Evolutionary conservation across 352 stramenopile genomes (phyloP), one percentile per base, ranked within the genome.

Genomic region (Pythium brachiatum): DNA sequence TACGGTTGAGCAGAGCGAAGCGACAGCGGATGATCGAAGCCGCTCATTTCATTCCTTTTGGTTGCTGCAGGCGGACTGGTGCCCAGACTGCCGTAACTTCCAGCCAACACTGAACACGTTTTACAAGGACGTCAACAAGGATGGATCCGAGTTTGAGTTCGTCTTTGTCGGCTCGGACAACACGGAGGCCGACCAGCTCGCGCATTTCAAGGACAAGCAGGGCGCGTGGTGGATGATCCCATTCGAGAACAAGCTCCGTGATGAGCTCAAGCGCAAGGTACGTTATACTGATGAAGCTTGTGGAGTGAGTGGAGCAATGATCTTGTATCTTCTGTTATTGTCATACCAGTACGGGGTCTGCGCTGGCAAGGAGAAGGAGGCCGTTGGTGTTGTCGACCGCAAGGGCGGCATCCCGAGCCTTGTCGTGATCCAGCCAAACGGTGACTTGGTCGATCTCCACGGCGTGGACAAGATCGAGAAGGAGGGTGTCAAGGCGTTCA

Each of bases 111-210:
- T 95, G 27, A 95, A 94, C 64, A 60, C 52, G 11, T 94, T 91
- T 63, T 91, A 92, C 70, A 55, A 75, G 57, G 51, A 75, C 9
- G 75, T 76, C 44, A 76, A 85, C 52, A 75, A 59, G 20, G 44
- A 79, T 2, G 68, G 27, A 15, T 56, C 76, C 13, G 46, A 69
- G 34, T 36, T 95, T 31, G 86, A 94, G 60, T 62, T 95, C 36
- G 79, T 95, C 9, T 91, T 95, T 60, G 75, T 95, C 1, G 66
- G 86, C 48, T 95, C 86, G 44, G 85, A 95, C 62, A 58, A 58
- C 38, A 84, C 77, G 12, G 73, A 69, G 0, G 64, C 65, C 26
- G 83, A 89, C 58, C 84, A 95, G 20, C 21, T 69, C 2, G 76
- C 70, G 21, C 78, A 95, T 57, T 81, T 94, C 18, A 67, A 70